Evolutionary conservation across 139 green algal genomes (phyloP), one percentile per base, ranked within the genome.

Genomic region (Trebouxia sp.): DNA sequence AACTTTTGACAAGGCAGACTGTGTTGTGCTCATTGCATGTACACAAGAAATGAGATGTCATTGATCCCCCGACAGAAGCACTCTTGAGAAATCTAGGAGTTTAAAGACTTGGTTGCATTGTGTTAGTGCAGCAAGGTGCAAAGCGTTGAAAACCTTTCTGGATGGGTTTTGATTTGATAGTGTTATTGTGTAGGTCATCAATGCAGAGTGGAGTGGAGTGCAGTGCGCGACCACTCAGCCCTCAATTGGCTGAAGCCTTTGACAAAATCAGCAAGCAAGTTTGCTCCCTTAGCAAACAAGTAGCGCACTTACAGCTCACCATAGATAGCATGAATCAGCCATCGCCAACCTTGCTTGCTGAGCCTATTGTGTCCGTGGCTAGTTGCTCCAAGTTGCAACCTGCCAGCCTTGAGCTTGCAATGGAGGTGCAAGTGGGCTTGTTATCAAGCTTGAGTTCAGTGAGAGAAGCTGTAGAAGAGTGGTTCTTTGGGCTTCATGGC

Each of bases 201-300:
- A 77, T 22, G 67, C 67, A 11, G 67, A 77, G n/a, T n/a, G n/a
- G n/a, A 53, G 38, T 77, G 67, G 41, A 77, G 41, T 77, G 67
- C 3, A 77, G 39, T 22, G 67, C 67, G 39, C 67, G 67, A 26
- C 67, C 67, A 24, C 67, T 77, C 39, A 77, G 67, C 67, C 67
- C 67, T 51, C 67, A 77, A 38, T 37, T 77, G 67, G 53, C 39
- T 56, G 67, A 51, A 30, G 67, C 39, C 51, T 77, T 77, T 53
- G 67, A 53, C 67, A 53, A 77, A 53, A 56, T 76, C 66, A 76
- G 39, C 38, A 76, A 76, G 66, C 66, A 76, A 35, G 66, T 76
- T 47, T 47, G 39, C 67, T 56, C 41, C 67, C 41, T 77, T 37
- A 77, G 67, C 67, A 39, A 77, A 39, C 67, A 77, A 17, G 39